phyloP scores from a whole-genome alignment of 345 rosid species.

The Noccaea caerulescens region DNA sequence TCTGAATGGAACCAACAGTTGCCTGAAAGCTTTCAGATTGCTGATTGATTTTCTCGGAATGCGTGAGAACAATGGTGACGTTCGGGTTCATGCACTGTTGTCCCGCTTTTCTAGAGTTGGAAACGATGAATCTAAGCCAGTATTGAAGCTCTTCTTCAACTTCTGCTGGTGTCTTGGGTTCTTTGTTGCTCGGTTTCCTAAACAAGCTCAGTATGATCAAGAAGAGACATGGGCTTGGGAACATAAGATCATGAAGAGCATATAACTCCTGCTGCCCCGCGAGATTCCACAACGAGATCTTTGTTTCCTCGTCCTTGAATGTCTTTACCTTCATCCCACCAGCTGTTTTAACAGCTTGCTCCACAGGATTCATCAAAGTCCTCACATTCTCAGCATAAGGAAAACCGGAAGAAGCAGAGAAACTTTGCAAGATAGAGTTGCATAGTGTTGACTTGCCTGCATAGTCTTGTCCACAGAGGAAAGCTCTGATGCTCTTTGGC shows the following conservation, averaged over 20 bases:
- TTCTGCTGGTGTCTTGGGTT: conserved; percentile 73
- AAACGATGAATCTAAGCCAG: conserved; percentile 88
- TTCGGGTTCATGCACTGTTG: conserved; percentile 86
- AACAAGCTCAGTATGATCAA: conserved; percentile 79
- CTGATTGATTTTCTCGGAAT: conserved; percentile 66
- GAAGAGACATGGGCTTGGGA: conserved; percentile 84
- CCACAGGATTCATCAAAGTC: conserved; percentile 79
- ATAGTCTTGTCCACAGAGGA: conserved; percentile 94
- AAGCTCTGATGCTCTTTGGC: conserved; percentile 81
- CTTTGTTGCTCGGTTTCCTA: conserved; percentile 79
- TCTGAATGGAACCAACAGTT: conserved; percentile 60
- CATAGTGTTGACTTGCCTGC: conserved; percentile 89
- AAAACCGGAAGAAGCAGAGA: conserved; percentile 68
- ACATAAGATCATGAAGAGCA: conserved; percentile 94
- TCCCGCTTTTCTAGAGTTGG: conserved; percentile 75
- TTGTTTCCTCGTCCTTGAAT: conserved; percentile 77
- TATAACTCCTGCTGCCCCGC: conserved; percentile 87
- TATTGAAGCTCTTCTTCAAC: conserved; percentile 86
- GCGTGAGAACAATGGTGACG: conserved; percentile 80
- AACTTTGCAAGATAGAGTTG: conserved; percentile 70
- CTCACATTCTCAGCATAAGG: conserved; percentile 81
- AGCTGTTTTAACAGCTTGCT: conserved; percentile 77
- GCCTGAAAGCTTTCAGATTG: conserved; percentile 66
- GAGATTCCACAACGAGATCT: conserved; percentile 89
- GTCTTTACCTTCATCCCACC: conserved; percentile 84